These are phyloP conservation scores for Gnomoniopsis sp. DNA, from an alignment of 2,329 filamentous ascomycete genomes.

Conservation along the genomic window DNA sequence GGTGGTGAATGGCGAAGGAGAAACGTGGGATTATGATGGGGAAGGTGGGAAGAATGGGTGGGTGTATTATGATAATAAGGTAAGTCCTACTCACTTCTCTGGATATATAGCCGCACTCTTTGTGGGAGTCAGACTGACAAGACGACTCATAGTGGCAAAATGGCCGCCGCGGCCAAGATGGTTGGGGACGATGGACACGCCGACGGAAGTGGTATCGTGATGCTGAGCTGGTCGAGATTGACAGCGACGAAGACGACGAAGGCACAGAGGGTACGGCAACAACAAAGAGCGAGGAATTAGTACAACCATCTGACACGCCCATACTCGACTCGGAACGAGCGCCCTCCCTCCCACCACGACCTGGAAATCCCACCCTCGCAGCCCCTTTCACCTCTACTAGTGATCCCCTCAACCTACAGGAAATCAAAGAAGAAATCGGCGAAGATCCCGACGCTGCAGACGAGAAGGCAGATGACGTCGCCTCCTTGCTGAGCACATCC, in stretches of 20 bases:
- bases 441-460: conserved; percentile 4
- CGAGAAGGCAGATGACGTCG: conserved; percentile 33
- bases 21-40: conserved; percentile 50
- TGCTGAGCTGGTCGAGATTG: conserved; percentile 84
- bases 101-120: background rate
- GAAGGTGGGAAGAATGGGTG: conserved; percentile 71
- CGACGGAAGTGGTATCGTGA: conserved; percentile 95
- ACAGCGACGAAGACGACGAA: conserved; percentile 30
- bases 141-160: conserved; percentile 69
- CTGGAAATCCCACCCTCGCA: conserved; percentile 4
- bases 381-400: conserved; percentile 8
- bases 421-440: conserved; percentile 16
- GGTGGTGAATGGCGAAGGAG: conserved; percentile 31
- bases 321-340: conserved; percentile 23
- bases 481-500: conserved; percentile 46
- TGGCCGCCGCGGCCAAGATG: conserved; percentile 78
- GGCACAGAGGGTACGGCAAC: conserved; percentile 37
- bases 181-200: conserved; percentile 92
- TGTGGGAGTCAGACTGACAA: background rate
- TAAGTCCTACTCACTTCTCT: conserved; percentile 27
- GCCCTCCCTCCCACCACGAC: conserved; percentile 13
- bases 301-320: background rate
- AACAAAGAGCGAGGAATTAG: conserved; percentile 29
- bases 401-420: conserved; percentile 2
- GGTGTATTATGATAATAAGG: conserved; percentile 99